Evolutionary conservation across 306 rosid genomes (phyloP).

Genomic region (Rosa rugosa): DNA sequence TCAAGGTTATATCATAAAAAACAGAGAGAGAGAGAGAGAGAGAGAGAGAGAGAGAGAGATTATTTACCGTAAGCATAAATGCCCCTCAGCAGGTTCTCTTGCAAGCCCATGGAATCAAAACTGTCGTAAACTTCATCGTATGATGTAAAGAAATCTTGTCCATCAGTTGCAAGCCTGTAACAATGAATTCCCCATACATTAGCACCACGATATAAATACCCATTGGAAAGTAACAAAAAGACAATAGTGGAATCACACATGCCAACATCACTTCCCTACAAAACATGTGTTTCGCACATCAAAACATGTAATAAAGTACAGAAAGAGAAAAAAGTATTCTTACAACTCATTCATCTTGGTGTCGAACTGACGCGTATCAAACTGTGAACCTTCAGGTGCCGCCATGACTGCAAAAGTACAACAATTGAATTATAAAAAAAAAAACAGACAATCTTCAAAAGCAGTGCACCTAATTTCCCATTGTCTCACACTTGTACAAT

Average conservation of each 20-base stretch:
- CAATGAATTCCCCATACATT: conserved; percentile 13
- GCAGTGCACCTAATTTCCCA: neutral
- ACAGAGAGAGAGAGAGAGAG: neutral
- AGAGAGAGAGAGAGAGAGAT: neutral
- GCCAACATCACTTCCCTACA: neutral
- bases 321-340: conserved; percentile 11
- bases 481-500: neutral
- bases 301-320: neutral
- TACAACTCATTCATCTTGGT: conserved; percentile 63
- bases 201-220: conserved; percentile 5
- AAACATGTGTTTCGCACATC: neutral
- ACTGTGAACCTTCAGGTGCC: conserved; percentile 69
- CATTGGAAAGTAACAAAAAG: neutral
- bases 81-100: conserved; percentile 78
- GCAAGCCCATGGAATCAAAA: conserved; percentile 77
- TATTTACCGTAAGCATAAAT: conserved; percentile 66
- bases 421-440: neutral
- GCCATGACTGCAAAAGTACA: conserved; percentile 58
- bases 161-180: conserved; percentile 60
- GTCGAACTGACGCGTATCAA: conserved; percentile 56
- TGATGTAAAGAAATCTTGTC: conserved; percentile 63
- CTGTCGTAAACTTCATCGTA: conserved; percentile 68
- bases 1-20: neutral
- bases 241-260: neutral
- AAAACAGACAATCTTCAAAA: neutral